Conservation (phyloP, 2,329 filamentous ascomycete species). For the Pezicula rhizophila region DNA sequence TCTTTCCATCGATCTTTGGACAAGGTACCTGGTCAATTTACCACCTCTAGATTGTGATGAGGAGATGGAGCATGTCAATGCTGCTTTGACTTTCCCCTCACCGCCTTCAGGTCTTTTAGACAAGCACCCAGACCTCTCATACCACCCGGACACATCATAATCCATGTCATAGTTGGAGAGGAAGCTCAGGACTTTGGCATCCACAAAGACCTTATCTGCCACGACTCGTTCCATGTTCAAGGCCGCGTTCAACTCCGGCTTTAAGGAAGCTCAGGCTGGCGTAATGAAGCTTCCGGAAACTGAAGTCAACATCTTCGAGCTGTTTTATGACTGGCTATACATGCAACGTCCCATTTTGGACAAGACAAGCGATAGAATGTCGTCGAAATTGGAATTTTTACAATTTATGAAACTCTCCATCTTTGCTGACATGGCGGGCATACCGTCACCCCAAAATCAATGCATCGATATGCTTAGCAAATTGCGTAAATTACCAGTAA, state of each 20-base stretch:
- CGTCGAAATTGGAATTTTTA: too few relatives aligned
- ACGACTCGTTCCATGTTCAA: constrained; percentile 16
- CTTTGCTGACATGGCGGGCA: constrained; percentile 5
- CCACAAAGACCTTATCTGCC: constrained; percentile 12
- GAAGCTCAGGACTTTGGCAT: constrained; percentile 9
- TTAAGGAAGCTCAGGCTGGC: constrained; percentile 6
- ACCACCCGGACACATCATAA: neutral
- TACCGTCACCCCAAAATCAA: constrained; percentile 3
- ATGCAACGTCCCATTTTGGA: neutral
- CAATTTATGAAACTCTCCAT: constrained; percentile 4
- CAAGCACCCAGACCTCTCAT: too few relatives aligned
- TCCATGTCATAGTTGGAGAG: constrained; percentile 9
- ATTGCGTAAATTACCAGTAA: neutral
- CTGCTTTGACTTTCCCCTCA: too few relatives aligned
- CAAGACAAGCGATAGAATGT: neutral
- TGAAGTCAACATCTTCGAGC: constrained; percentile 1
- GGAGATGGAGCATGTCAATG: too few relatives aligned
- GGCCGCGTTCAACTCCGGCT: constrained; percentile 6
- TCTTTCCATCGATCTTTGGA: too few relatives aligned
- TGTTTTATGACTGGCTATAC: constrained; percentile 14
- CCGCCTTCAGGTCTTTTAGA: too few relatives aligned
- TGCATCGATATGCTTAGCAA: neutral
- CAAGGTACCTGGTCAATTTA: too few relatives aligned
- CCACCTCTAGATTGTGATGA: too few relatives aligned
- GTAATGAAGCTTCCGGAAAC: constrained; percentile 6